Conservation (phyloP, 1,284 basidiomycete species). For the Naganishia cerealis region DNA sequence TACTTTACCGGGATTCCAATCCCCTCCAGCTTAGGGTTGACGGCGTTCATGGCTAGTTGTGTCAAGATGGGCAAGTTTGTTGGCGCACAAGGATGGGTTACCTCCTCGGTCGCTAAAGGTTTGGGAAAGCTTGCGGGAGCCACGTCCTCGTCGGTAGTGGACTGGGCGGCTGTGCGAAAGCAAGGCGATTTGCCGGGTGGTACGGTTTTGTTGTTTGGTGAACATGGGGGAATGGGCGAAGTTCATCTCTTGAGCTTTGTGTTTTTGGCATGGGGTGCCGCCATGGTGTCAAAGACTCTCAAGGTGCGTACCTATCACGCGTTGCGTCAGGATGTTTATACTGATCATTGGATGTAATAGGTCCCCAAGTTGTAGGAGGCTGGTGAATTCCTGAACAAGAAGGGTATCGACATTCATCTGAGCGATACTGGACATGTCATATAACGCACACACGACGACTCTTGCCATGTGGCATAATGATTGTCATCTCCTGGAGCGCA, state of each 20-base stretch:
- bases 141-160: slow-evolving; percentile 2
- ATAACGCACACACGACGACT: slow-evolving; percentile 9
- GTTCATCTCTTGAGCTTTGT: slow-evolving; percentile 72
- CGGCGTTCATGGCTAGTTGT: slow-evolving; percentile 78
- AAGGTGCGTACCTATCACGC: slow-evolving; percentile 55
- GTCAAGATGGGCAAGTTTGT: slow-evolving; percentile 78
- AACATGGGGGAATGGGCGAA: slow-evolving; percentile 71
- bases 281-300: slow-evolving; percentile 94
- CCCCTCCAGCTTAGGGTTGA: slow-evolving; percentile 81
- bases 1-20: slow-evolving; percentile 99
- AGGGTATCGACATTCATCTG: slow-evolving; percentile 9
- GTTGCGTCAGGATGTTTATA: not conserved
- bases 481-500: too few relatives aligned
- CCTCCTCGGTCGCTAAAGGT: not conserved
- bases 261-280: slow-evolving; percentile 79
- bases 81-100: slow-evolving; percentile 61
- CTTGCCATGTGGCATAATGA: not conserved
- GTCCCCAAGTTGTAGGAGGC: slow-evolving; percentile 15
- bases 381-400: not conserved
- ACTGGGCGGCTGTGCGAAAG: slow-evolving; percentile 29
- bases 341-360: not conserved
- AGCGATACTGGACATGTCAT: slow-evolving; percentile 20
- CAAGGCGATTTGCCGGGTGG: slow-evolving; percentile 66
- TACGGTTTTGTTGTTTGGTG: slow-evolving; percentile 68
- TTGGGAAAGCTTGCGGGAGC: not conserved